Evolutionary conservation across 176 grass and related monocot species (phyloP), one percentile per base, ranked within the genome.

Genomic region (Oryza longistaminata): DNA sequence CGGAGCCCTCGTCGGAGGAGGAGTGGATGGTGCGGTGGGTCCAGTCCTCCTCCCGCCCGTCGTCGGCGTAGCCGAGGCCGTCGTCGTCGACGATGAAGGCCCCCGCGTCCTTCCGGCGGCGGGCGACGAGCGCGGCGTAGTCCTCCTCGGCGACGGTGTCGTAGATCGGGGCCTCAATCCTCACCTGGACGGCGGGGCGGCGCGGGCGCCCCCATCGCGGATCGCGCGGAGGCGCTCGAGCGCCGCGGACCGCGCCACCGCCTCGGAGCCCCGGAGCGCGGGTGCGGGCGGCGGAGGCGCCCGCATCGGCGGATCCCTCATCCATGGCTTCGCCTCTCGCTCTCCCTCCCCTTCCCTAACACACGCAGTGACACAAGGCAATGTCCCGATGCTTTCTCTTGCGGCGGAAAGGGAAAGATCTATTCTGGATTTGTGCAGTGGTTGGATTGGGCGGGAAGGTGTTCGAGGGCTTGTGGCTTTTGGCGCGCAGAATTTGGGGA

Each of bases 41-140:
- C 96, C 96, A 99, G 71, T 99, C 93, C 86, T 99, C 96, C 90
- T 99, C 96, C 45, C 82, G 93, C 34, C 96, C 96, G 21, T 99
- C 96, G 12, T 99, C 96, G 9, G 66, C 88, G 81, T 99, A 99
- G 25, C 96, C 96, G 17, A 96, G 86, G 66, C 92, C 96, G 17
- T 92, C 93, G 70, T 99, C 96, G 55, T 99, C 96, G 44, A 95
- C 83, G 45, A 99, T 96, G 71, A 99, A 99, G 21, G 70, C 90
- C 2, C 82, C 82, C 2, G 87, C 93, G 12, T 91, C 92, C 73
- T 73, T 88, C 17, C 88, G 83, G 68, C 96, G 96, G 66, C 92
- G 88, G 29, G 91, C 90, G 11, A 99, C 96, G 73, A 99, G 93
- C 2, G 87, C 93, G 22, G 72, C 85, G 85, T 99, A 99, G 66